phyloP scores from a whole-genome alignment of 192 early-diverging fungal genomes.

The Coemansia sp. region DNA sequence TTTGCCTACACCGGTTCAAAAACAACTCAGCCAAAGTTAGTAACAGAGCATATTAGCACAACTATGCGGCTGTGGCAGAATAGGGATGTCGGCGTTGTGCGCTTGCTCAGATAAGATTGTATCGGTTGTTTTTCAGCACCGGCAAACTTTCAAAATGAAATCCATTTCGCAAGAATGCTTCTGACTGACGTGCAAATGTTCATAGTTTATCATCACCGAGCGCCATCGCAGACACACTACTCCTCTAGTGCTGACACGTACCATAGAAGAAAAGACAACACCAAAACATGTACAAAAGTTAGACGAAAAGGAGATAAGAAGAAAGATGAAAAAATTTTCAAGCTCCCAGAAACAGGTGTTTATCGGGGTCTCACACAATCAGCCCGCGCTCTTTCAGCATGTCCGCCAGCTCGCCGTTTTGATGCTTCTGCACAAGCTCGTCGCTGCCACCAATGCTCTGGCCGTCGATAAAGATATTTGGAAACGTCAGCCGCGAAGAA shows the following conservation, averaged over 20 bases:
- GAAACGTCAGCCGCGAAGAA: constrained; percentile 63
- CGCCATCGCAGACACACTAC: not conserved
- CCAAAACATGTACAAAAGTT: too few relatives aligned
- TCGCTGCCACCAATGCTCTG: constrained; percentile 67
- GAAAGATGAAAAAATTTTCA: not conserved
- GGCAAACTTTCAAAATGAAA: not conserved
- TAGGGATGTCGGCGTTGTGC: not conserved
- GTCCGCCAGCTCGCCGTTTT: constrained; percentile 54
- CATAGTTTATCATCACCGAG: constrained; percentile 38
- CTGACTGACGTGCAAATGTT: constrained; percentile 55
- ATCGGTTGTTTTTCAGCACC: constrained; percentile 38
- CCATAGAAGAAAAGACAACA: not conserved
- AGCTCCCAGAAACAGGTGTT: not conserved
- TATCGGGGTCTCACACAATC: constrained; percentile 14
- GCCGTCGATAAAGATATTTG: constrained; percentile 71
- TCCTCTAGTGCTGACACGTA: too few relatives aligned
- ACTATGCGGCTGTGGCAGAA: not conserved
- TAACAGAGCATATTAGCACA: too few relatives aligned
- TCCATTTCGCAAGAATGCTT: constrained; percentile 6
- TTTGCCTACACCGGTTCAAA: too few relatives aligned
- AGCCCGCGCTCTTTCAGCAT: constrained; percentile 42
- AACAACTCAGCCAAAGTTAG: too few relatives aligned
- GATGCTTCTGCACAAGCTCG: constrained; percentile 50
- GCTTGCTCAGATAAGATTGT: constrained; percentile 25
- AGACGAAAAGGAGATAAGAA: not conserved